Evolutionary conservation across 2,329 filamentous ascomycete genomes (phyloP), one percentile per base, ranked within the genome.

Genomic region (Rutstroemia sydowiana): DNA sequence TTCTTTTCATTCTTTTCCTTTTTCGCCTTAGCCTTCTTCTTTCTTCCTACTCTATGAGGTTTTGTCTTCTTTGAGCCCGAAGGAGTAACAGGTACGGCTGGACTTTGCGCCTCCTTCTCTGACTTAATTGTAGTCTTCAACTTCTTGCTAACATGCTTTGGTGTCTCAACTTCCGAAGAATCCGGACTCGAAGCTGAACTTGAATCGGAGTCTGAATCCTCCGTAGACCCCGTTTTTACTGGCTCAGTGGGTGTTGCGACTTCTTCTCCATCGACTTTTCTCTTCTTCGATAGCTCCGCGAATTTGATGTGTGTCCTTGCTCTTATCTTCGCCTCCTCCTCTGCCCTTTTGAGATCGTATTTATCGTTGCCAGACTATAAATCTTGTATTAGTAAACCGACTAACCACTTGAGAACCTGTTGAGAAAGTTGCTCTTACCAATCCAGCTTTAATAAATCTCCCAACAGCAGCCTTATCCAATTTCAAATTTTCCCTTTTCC

Each of bases 381-480:
- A 41, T 10, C 11, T 8, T 11, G 5, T 14, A 20, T 41, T 20
- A 16, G 13, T 13, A 5, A 7, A 36, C 37, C 16, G 13, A 30
- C 16, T 6, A 32, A 32, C 28, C 32, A 8, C 34, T 13, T 21
- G 16, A 14, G 14, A 18, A 23, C n/a, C 20, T n/a, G 26, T n/a
- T n/a, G n/a, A n/a, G n/a, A 34, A 49, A 39, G n/a, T 45, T 50
- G 21, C 20, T 66, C 78, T 61, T 71, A 88, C 85, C 63, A 97
- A 71, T 48, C 87, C 88, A 55, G 88, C 81, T 65, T 85, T 88
- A 62, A 98, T 83, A 55, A 98, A 87, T 46, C 92, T 79, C 47
- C 79, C 81, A 13, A 88, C 87, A 5, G 89, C 91, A 58, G 81
- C 79, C 61, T 87, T 91, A 65, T 96, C 78, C 21, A 86, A 64